Evolutionary conservation across 176 grass and related monocot species (phyloP), one percentile per base, ranked within the genome.

Genomic region (Ananas comosus): DNA sequence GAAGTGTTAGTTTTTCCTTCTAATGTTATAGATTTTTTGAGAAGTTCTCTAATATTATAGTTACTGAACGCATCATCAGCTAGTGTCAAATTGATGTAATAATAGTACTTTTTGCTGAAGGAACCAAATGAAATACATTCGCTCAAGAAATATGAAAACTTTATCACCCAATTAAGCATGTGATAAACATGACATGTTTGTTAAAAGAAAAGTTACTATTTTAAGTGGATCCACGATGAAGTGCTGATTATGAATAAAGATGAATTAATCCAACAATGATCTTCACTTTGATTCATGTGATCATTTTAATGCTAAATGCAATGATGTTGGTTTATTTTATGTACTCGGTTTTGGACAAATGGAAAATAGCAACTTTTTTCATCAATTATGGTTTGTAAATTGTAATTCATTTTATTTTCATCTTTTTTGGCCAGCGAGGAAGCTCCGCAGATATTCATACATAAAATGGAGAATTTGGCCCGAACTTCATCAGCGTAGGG

Each of bases 1-100:
- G 82, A 79, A 79, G 12, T 86, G 90, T 93, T 72, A 93, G 88
- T 87, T 61, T 61, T 18, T 10, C 21, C 10, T 19, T 19, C 21
- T 61, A 42, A 42, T 42, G 6, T 42, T 42, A 42, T 42, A 42
- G 33, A 7, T 42, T 42, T 42, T 7, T 42, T 42, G 33, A 42
- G n/a, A n/a, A n/a, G 33, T 42, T 42, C 33, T 42, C 33, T 42
- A 42, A 42, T 42, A 42, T 42, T 42, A 42, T 42, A 42, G 33
- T 7, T 42, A 42, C 33, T 7, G 33, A 0, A 4, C 33, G 4
- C 33, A 42, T 42, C 33, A 42, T 42, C 33, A 42, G 33, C 33
- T 42, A 42, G 33, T 42, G 7, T 42, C 6, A 42, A 42, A 42
- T 42, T 42, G 33, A 7, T 42, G 4, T 42, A 42, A 42, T 42